Evolutionary conservation across 495 filamentous ascomycete genomes (phyloP), one percentile per base, ranked within the genome.

Genomic region (Neurospora tetraspora): DNA sequence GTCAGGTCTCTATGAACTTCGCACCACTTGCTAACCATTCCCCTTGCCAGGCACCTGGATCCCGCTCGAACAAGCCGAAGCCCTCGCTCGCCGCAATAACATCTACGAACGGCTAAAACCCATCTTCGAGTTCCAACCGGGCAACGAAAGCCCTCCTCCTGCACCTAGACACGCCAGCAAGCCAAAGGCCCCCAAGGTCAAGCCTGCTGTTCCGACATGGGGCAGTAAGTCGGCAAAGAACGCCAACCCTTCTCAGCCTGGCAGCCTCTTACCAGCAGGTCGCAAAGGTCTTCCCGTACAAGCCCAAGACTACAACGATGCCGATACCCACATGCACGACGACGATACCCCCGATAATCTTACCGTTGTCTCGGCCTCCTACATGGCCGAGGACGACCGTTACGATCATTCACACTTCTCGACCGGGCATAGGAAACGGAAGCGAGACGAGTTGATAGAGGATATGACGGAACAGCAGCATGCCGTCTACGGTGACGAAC

Each of bases 81-180:
- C 86, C 76, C 90, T 99, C 8, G 96, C 96, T 34, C 88, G 91
- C 70, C 91, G 94, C 72, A 97, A 97, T 80, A 91, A 91, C 71
- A 88, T 98, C 69, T 89, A 94, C 68, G 89, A 94, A 11, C 92
- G 93, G 73, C 84, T 99, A 40, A 85, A 86, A 43, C 89, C 93
- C 40, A 96, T 99, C 74, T 96, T 99, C 82, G 93, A 98, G 80
- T 98, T 89, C 76, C 87, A 90, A 7, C 90, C 94, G 9, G 94
- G 94, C 40, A 90, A 92, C 75, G 87, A 90, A 74, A 97, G 92
- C 77, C 96, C 96, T 27, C 96, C 96, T 34, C 94, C 94, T 37
- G 96, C 96, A 1, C 96, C 96, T 12, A 95, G 97, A 80, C 96
- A 98, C 83, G 91, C 93, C 83, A 81, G 91, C 87, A 82, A 93